Evolutionary conservation across 1,284 basidiomycete genomes (phyloP), one percentile per base, ranked within the genome.

Genomic region (Ceratobasidium papillatum): DNA sequence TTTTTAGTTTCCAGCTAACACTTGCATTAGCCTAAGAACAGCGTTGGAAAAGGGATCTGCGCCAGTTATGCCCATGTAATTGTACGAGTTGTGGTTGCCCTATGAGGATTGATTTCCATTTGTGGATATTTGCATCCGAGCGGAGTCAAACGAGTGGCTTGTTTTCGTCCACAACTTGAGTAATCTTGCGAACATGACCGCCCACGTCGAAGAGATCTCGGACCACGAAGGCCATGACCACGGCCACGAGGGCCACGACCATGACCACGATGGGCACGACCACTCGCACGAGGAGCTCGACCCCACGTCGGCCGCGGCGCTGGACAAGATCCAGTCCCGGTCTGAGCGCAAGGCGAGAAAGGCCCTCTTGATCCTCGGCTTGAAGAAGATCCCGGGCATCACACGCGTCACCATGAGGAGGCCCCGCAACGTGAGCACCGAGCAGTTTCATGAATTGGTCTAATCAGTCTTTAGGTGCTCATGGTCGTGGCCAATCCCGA

Each of bases 401-500:
- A 98, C 94, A 80, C 91, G 97, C 77, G 97, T 99, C 77, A 98
- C 96, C 77, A 89, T 99, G 82, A 88, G 95, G 82, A 89, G 96
- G 82, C 94, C 96, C 74, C 97, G 97, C 86, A 97, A 97, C 82
- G 94, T 96, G 81, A 78, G 91, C 83, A 27, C 14, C 38, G 14
- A 41, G 14, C 5, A 5, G 38, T 41, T 41, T 41, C 7, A 14
- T 14, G 38, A 17, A n/a, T 12, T 54, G 34, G 54, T 34, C 17
- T 2, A 32, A 30, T 45, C 43, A 12, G 32, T n/a, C 22, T 41
- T 34, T 78, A 95, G 93, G 87, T 96, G 78, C 90, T 99, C 76
- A 94, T 98, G 83, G 96, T 99, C 77, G 90, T 99, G 80, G 89
- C 94, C 76, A 87, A 92, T 75, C 97, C 98, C 69, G 97, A 99